Evolutionary conservation across 495 filamentous ascomycete genomes (phyloP).

Genomic region (Penicillium flavigenum): DNA sequence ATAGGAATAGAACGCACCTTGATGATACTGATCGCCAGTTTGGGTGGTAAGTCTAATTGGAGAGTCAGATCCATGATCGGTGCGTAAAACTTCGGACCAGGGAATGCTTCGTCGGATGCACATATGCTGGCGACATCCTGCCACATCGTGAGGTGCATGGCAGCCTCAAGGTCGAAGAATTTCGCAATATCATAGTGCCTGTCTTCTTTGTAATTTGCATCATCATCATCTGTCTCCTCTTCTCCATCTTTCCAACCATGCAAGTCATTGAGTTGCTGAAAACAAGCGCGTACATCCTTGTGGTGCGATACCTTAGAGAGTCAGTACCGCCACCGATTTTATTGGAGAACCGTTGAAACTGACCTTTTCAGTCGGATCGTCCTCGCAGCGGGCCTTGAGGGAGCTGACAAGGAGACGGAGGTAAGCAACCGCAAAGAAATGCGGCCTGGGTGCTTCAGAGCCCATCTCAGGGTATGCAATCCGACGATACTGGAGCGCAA

Average conservation of each 20-base stretch:
- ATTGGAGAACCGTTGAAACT: background rate
- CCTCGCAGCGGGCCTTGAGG: background rate
- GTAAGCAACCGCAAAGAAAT: slow-evolving; percentile 1
- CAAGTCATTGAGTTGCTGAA: background rate
- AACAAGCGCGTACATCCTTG: background rate
- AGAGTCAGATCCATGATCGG: slow-evolving; percentile 1
- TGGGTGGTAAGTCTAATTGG: background rate
- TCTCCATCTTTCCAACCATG: slow-evolving; percentile 3
- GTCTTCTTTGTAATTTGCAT: background rate
- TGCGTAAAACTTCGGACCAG: background rate
- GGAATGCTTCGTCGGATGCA: background rate
- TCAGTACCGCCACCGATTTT: background rate
- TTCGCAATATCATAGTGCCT: background rate
- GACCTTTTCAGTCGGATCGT: background rate
- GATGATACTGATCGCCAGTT: background rate
- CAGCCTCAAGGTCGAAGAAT: slow-evolving; percentile 4
- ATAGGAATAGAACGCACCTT: background rate
- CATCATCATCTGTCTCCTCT: background rate
- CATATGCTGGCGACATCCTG: background rate
- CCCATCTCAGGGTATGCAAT: background rate
- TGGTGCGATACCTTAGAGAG: background rate
- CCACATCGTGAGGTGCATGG: background rate
- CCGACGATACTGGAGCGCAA: slow-evolving; percentile 1
- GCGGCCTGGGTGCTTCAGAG: background rate
- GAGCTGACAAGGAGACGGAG: background rate